phyloP scores from a whole-genome alignment of 768 basidiomycete genomes.

The Pulveroboletus sp. region DNA sequence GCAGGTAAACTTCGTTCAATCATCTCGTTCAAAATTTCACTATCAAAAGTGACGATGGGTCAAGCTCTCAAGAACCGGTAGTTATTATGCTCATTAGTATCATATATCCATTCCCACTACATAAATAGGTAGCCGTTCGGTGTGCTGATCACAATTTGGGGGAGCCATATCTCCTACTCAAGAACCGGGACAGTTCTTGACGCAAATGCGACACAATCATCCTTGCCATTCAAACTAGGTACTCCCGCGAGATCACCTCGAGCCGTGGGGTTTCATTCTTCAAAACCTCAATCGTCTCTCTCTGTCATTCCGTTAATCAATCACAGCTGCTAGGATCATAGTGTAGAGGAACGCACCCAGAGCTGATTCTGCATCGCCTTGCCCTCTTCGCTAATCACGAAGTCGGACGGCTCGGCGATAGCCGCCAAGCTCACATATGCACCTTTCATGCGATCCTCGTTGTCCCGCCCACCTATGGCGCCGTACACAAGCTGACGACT shows the following conservation, averaged over 20 bases:
- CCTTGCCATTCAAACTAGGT: constrained; percentile 4
- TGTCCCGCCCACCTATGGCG: constrained; percentile 24
- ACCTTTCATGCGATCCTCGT: constrained; percentile 22
- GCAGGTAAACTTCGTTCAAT: no score
- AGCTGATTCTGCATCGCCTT: constrained; percentile 26
- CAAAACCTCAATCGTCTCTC: constrained; percentile 22
- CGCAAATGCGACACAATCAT: no score
- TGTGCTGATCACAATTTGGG: no score
- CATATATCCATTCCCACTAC: no score
- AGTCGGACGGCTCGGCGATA: constrained; percentile 31
- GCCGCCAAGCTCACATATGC: constrained; percentile 12
- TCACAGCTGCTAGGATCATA: no score
- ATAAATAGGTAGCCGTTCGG: no score
- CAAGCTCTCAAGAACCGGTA: no score
- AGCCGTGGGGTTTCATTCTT: constrained; percentile 9
- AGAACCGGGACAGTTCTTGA: no score
- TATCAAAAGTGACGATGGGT: no score
- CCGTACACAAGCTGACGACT: constrained; percentile 34
- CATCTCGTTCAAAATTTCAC: no score
- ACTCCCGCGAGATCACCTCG: constrained; percentile 7
- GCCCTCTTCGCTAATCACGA: constrained; percentile 31
- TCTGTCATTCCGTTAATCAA: constrained; percentile 5
- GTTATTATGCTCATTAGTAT: no score
- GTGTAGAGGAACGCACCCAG: constrained; percentile 28
- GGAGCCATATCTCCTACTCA: no score